Percentiles rank a stretch among this genome's conserved stretches.
Conservation (phyloP, 2,329 filamentous ascomycete species). For the Aspergillus sp. region DNA sequence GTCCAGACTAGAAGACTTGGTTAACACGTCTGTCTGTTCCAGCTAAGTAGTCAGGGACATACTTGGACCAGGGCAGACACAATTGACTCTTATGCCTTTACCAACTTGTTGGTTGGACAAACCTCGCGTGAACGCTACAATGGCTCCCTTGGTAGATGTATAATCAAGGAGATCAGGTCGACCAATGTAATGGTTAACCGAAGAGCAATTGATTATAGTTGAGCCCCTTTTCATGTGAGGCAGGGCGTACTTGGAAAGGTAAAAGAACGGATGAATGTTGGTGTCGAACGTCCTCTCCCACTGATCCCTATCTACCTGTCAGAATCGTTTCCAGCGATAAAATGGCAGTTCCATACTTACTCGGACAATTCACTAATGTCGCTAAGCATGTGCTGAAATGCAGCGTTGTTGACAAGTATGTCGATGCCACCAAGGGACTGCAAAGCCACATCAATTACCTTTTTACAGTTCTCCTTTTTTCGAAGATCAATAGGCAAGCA, state of each 20-base stretch:
- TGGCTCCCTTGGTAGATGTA: constrained; percentile 66
- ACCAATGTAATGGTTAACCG: constrained; percentile 76
- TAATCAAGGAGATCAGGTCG: constrained; percentile 76
- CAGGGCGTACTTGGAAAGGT: constrained; percentile 68
- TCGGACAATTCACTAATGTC: constrained; percentile 66
- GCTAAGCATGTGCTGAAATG: constrained; percentile 66
- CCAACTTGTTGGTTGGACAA: constrained; percentile 67
- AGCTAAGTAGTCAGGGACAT: constrained; percentile 7
- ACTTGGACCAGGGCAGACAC: constrained; percentile 66
- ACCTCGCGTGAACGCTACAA: constrained; percentile 70
- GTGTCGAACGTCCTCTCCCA: constrained; percentile 74
- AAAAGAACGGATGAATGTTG: constrained; percentile 79
- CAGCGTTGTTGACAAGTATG: constrained; percentile 62
- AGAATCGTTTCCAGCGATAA: neutral
- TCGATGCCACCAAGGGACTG: constrained; percentile 63
- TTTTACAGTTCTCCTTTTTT: constrained; percentile 61
- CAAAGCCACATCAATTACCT: constrained; percentile 60
- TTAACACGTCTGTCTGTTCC: neutral
- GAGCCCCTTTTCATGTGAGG: constrained; percentile 68
- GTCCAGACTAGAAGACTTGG: constrained; percentile 56
- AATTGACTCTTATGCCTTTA: constrained; percentile 70
- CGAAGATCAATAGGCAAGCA: constrained; percentile 60
- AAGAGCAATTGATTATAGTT: constrained; percentile 79
- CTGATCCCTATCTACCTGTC: constrained; percentile 53
- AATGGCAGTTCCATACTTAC: constrained; percentile 36